Percentiles rank a stretch among this genome's conserved stretches.
These are phyloP conservation scores for Hagleromyces aurorensis DNA, from an alignment of 805 yeast genomes.

Conservation along the genomic window DNA sequence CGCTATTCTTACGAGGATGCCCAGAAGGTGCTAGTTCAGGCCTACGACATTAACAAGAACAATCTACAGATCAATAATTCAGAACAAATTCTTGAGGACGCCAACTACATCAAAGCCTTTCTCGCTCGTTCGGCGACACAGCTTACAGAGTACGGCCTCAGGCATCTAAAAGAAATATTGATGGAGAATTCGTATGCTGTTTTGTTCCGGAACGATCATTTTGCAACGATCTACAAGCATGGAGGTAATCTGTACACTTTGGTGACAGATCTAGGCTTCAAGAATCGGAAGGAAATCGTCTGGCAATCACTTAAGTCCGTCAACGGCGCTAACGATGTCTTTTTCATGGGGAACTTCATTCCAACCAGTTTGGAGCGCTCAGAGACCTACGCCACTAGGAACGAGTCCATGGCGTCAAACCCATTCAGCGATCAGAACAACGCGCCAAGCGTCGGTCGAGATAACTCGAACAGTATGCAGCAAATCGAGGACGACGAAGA, in stretches of 20 bases:
- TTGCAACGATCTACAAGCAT: slow-evolving; percentile 55
- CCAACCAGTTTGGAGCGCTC: slow-evolving; percentile 31
- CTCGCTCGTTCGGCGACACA: slow-evolving; percentile 64
- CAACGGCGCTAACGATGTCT: slow-evolving; percentile 61
- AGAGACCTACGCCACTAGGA: slow-evolving; percentile 4
- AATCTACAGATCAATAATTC: slow-evolving; percentile 18
- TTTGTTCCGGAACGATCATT: slow-evolving; percentile 86
- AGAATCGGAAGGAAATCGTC: slow-evolving; percentile 41
- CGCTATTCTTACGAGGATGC: slow-evolving; percentile 49
- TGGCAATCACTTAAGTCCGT: slow-evolving; percentile 75
- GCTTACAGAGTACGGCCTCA: slow-evolving; percentile 61
- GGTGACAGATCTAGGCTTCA: slow-evolving; percentile 68
- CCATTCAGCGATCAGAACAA: slow-evolving; percentile 20
- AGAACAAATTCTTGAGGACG: slow-evolving; percentile 29
- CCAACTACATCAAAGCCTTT: slow-evolving; percentile 37
- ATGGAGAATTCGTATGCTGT: slow-evolving; percentile 51
- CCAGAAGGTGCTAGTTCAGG: slow-evolving; percentile 48
- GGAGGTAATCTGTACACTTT: slow-evolving; percentile 49
- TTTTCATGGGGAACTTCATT: slow-evolving; percentile 57
- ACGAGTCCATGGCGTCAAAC: slow-evolving; percentile 12
- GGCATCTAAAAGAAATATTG: slow-evolving; percentile 37
- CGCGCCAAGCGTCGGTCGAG: slow-evolving; percentile 3
- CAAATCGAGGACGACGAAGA: slow-evolving; percentile 34
- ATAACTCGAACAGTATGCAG: slow-evolving; percentile 4
- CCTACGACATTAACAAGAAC: slow-evolving; percentile 32